phyloP scores from a whole-genome alignment of 768 basidiomycete species.

The Myochromella boudieri region DNA sequence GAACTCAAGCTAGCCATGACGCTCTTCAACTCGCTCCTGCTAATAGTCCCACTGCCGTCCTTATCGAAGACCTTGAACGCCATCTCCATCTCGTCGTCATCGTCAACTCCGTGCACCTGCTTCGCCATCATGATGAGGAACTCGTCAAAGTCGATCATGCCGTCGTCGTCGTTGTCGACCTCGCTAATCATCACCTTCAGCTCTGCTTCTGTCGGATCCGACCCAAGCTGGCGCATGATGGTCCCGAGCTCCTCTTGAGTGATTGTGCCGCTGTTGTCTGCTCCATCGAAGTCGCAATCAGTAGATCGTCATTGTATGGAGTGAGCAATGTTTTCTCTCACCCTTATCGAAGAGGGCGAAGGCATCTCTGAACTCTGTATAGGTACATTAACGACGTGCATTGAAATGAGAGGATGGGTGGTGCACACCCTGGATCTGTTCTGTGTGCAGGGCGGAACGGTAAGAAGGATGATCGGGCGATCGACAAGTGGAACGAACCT shows the following conservation, averaged over 20 bases:
- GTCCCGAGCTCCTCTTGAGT: conserved; percentile 47
- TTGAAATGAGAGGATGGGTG: background rate
- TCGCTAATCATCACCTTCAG: conserved; percentile 51
- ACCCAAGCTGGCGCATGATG: conserved; percentile 49
- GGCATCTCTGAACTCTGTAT: conserved; percentile 22
- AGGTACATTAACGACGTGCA: background rate
- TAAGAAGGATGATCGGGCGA: background rate
- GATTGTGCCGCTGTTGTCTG: conserved; percentile 51
- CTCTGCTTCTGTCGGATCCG: conserved; percentile 48
- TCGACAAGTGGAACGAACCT: conserved; percentile 5
- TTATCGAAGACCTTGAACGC: conserved; percentile 82
- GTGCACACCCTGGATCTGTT: conserved; percentile 13
- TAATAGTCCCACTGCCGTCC: conserved; percentile 92
- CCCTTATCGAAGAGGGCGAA: conserved; percentile 27
- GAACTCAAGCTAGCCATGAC: conserved; percentile 93
- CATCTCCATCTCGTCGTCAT: conserved; percentile 46
- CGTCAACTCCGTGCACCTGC: conserved; percentile 37
- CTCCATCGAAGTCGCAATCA: background rate
- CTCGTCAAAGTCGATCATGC: conserved; percentile 47
- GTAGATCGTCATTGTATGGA: background rate
- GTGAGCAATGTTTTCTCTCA: too few species aligned
- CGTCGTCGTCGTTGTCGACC: conserved; percentile 43
- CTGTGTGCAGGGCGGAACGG: background rate
- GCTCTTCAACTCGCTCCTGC: conserved; percentile 83
- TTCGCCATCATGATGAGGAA: conserved; percentile 47